Evolutionary conservation across 202 grass and related monocot species (phyloP).

Genomic region (Brachypodium distachyon): DNA sequence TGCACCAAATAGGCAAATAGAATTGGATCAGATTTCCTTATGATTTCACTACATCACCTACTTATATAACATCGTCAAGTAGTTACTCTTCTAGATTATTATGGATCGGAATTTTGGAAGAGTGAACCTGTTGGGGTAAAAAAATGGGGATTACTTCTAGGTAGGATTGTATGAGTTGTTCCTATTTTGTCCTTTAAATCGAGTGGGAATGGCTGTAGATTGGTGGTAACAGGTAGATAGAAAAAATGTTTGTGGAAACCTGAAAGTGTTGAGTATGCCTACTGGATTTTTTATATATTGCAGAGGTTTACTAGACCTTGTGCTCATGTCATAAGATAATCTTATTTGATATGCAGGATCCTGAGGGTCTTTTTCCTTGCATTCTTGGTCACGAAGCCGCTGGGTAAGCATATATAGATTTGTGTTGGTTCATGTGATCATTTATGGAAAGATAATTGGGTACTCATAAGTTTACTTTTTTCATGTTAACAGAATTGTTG

Average conservation of each 20-base stretch:
- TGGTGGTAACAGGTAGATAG: background rate
- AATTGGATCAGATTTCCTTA: background rate
- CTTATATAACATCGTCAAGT: background rate
- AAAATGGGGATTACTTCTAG: background rate
- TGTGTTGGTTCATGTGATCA: background rate
- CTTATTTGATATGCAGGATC: slow-evolving; percentile 54
- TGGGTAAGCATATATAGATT: slow-evolving; percentile 47
- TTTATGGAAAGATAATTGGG: background rate
- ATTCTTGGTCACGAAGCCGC: slow-evolving; percentile 97
- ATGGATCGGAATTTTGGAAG: background rate
- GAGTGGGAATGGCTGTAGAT: background rate
- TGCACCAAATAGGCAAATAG: no score
- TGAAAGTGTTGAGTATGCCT: background rate
- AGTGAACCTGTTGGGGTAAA: background rate
- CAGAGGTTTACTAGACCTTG: background rate
- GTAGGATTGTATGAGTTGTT: background rate
- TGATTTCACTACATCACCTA: background rate
- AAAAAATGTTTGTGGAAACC: background rate
- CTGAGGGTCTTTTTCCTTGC: slow-evolving; percentile 96
- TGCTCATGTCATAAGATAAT: background rate
- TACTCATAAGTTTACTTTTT: background rate
- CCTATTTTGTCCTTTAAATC: background rate
- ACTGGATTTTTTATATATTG: background rate
- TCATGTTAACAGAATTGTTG: slow-evolving; percentile 52
- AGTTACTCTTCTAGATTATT: background rate